Conservation (phyloP, 441 rosid genomes). For the Pelargonium cotyledonis region DNA sequence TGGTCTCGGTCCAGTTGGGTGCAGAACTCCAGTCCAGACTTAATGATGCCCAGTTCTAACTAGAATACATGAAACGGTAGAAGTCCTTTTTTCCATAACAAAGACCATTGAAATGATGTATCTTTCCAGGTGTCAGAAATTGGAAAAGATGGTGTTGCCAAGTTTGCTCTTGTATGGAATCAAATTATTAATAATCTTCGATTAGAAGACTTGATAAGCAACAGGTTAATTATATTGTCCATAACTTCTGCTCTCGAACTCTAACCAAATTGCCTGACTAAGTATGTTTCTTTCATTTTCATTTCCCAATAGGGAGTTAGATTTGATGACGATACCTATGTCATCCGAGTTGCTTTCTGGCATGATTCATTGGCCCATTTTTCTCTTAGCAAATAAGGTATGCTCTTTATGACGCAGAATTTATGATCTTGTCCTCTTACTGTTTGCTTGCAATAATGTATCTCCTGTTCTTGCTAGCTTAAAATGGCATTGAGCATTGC, state of each 20-base stretch:
- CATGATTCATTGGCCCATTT: slow-evolving; percentile 86
- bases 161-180: slow-evolving; percentile 93
- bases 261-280: slow-evolving; percentile 5
- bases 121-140: slow-evolving; percentile 40
- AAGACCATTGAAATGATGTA: slow-evolving; percentile 15
- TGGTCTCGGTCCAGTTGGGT: no score
- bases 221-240: slow-evolving; percentile 40
- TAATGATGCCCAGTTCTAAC: neutral
- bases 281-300: slow-evolving; percentile 13
- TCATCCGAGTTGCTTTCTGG: slow-evolving; percentile 58
- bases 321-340: slow-evolving; percentile 81
- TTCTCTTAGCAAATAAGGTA: slow-evolving; percentile 92
- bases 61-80: neutral
- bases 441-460: slow-evolving; percentile 25
- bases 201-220: slow-evolving; percentile 87
- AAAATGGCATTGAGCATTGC: slow-evolving; percentile 83
- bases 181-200: slow-evolving; percentile 71
- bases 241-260: slow-evolving; percentile 11
- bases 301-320: slow-evolving; percentile 60
- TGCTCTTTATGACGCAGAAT: slow-evolving; percentile 10
- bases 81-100: neutral
- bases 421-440: slow-evolving; percentile 10
- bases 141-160: slow-evolving; percentile 50
- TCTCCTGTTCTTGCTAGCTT: slow-evolving; percentile 48
- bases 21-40: no score